phyloP scores from a whole-genome alignment of 1,284 basidiomycete genomes.

The Papiliotrema terrestris region DNA sequence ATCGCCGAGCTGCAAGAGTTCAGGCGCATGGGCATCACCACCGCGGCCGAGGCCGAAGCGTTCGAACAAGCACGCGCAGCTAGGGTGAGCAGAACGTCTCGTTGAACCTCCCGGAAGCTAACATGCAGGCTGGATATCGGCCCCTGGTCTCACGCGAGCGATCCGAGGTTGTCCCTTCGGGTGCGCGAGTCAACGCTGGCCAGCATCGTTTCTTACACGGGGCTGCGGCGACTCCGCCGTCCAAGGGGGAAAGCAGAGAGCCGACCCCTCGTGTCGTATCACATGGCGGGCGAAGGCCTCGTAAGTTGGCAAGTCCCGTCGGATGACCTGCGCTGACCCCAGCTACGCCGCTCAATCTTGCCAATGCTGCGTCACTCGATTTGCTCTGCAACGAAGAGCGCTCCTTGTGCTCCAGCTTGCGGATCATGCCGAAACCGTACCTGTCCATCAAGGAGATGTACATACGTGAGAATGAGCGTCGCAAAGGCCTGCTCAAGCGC shows the following conservation, averaged over 20 bases:
- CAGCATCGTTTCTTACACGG: constrained; percentile 44
- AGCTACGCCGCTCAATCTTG: constrained; percentile 68
- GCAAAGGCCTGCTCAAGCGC: constrained; percentile 76
- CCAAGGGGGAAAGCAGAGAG: constrained; percentile 25
- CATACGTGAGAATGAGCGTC: constrained; percentile 83
- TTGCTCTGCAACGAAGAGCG: constrained; percentile 82
- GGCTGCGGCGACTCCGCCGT: constrained; percentile 21
- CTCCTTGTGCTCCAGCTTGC: constrained; percentile 77
- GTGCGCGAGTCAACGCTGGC: constrained; percentile 40
- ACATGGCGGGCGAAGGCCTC: constrained; percentile 29
- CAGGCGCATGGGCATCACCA: constrained; percentile 75
- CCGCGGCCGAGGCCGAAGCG: constrained; percentile 79
- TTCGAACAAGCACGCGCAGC: constrained; percentile 73
- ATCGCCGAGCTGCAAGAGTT: constrained; percentile 87
- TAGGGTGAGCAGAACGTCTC: constrained; percentile 55
- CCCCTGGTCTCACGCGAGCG: constrained; percentile 34
- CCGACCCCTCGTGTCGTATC: constrained; percentile 28
- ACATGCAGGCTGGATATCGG: constrained; percentile 33
- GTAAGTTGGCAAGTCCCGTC: constrained; percentile 11
- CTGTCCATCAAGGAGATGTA: constrained; percentile 88
- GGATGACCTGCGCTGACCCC: background rate
- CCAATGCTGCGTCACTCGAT: constrained; percentile 79
- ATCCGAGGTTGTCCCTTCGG: constrained; percentile 32
- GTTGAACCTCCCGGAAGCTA: background rate
- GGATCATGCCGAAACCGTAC: constrained; percentile 87